A percentile compares a stretch with the other conserved stretches of the same genome.
Evolutionary conservation across 306 rosid genomes (phyloP).

Genomic region (Glycine latifolia): DNA sequence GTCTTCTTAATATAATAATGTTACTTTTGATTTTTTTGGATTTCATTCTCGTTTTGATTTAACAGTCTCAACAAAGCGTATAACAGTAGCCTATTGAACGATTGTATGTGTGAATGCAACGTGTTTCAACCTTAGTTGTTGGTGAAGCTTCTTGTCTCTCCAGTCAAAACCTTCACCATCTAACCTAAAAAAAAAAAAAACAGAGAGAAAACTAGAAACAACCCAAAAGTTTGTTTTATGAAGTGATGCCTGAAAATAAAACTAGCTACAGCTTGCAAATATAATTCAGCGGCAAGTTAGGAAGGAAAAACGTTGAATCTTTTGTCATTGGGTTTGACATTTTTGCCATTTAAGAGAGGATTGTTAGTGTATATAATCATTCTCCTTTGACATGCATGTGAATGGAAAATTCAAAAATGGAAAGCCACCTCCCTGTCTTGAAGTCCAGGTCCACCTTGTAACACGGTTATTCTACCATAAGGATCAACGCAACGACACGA

Average conservation of each 20-base stretch:
- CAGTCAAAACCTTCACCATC: constrained; percentile 11
- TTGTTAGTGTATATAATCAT: not conserved
- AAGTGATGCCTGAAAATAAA: not conserved
- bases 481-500: not conserved
- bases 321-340: constrained; percentile 5
- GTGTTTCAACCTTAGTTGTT: not conserved
- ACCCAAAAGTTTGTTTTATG: not conserved
- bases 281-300: not conserved
- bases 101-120: constrained; percentile 3
- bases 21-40: not conserved
- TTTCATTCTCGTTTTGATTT: not conserved
- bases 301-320: not conserved
- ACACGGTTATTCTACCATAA: not conserved
- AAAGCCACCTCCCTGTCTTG: not conserved
- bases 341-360: not conserved
- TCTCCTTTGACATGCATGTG: not conserved
- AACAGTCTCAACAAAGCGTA: constrained; percentile 7
- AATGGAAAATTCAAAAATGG: not conserved
- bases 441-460: not conserved
- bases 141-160: not conserved
- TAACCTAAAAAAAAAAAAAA: not conserved
- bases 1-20: not conserved
- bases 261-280: not conserved
- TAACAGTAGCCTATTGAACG: not conserved
- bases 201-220: not conserved